Percentiles rank a stretch among this genome's conserved stretches.
These are phyloP conservation scores for Alternaria viburni DNA, from an alignment of 2,329 filamentous ascomycete genomes.

Conservation along the genomic window DNA sequence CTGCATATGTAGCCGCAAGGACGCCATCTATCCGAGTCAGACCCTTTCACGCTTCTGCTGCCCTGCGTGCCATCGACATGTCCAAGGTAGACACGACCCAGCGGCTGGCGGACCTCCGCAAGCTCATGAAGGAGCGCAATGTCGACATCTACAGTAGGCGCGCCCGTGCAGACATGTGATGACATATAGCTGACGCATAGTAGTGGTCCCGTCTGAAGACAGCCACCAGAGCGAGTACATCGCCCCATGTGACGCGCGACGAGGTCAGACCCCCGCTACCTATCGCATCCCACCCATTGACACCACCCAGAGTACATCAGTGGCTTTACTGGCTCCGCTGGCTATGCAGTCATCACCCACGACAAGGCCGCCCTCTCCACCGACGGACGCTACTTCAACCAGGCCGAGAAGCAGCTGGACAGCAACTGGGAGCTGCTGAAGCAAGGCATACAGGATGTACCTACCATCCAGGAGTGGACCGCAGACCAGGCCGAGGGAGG, in stretches of 20 bases:
- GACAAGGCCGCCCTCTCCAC: conserved; percentile 90
- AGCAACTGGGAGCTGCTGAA: conserved; percentile 90
- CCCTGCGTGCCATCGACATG: conserved; percentile 63
- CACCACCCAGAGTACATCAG: conserved; percentile 73
- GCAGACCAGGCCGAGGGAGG: conserved; percentile 84
- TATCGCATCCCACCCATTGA: conserved; percentile 34
- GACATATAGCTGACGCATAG: conserved; percentile 44
- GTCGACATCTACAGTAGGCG: conserved; percentile 87
- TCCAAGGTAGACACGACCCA: conserved; percentile 78
- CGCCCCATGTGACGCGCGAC: conserved; percentile 88
- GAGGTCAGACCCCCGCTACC: conserved; percentile 58
- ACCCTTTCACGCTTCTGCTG: conserved; percentile 41
- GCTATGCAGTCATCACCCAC: conserved; percentile 85
- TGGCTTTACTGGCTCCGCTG: conserved; percentile 93
- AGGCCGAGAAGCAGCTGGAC: conserved; percentile 89
- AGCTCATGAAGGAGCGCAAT: conserved; percentile 84
- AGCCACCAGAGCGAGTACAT: conserved; percentile 98
- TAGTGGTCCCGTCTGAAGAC: conserved; percentile 96
- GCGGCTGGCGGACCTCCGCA: conserved; percentile 76
- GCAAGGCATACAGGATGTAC: conserved; percentile 90
- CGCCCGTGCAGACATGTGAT: neutral
- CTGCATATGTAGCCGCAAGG: conserved; percentile 34
- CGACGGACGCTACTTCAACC: conserved; percentile 97
- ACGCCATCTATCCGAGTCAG: conserved; percentile 17
- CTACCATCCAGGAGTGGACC: conserved; percentile 96